These are phyloP conservation scores for Phytophthora kernoviae DNA, from an alignment of 352 stramenopile genomes.

Conservation along the genomic window DNA sequence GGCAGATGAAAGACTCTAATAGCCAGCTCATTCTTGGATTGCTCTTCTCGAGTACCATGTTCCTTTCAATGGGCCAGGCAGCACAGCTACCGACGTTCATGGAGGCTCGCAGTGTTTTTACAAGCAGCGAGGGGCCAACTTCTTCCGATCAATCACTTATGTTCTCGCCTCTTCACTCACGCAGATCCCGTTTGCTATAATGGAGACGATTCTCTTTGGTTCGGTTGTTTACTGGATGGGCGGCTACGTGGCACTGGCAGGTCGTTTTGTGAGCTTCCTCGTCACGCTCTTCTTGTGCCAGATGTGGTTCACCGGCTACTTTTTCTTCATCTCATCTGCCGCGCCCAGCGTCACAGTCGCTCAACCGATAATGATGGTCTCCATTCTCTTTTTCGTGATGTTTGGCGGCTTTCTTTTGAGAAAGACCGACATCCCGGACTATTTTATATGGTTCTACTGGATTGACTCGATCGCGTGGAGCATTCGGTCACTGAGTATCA, in stretches of 20 bases:
- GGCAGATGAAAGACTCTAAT: conserved; percentile 45
- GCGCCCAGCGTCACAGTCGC: conserved; percentile 48
- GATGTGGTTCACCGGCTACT: conserved; percentile 61
- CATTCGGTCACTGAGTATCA: conserved; percentile 53
- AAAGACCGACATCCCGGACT: conserved; percentile 50
- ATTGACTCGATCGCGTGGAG: conserved; percentile 70
- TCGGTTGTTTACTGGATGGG: conserved; percentile 88
- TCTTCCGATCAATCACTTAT: conserved; percentile 79
- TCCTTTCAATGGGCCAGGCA: conserved; percentile 75
- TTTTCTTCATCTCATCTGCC: conserved; percentile 57
- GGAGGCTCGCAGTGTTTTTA: conserved; percentile 74
- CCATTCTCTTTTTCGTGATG: conserved; percentile 65
- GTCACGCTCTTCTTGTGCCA: conserved; percentile 57
- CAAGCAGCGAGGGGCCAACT: conserved; percentile 86
- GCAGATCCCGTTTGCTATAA: conserved; percentile 44
- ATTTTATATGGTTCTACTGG: conserved; percentile 74
- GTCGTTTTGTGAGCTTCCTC: conserved; percentile 53
- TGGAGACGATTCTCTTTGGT: conserved; percentile 81
- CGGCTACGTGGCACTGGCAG: conserved; percentile 50
- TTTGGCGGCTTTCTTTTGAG: conserved; percentile 63
- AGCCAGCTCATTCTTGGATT: conserved; percentile 71
- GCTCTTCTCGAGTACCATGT: conserved; percentile 86
- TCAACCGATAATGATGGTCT: conserved; percentile 54
- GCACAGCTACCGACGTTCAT: conserved; percentile 79
- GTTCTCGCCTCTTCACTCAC: conserved; percentile 52